These are phyloP conservation scores for Hyaloscypha bicolor DNA, from an alignment of 495 filamentous ascomycete genomes.

Conservation along the genomic window DNA sequence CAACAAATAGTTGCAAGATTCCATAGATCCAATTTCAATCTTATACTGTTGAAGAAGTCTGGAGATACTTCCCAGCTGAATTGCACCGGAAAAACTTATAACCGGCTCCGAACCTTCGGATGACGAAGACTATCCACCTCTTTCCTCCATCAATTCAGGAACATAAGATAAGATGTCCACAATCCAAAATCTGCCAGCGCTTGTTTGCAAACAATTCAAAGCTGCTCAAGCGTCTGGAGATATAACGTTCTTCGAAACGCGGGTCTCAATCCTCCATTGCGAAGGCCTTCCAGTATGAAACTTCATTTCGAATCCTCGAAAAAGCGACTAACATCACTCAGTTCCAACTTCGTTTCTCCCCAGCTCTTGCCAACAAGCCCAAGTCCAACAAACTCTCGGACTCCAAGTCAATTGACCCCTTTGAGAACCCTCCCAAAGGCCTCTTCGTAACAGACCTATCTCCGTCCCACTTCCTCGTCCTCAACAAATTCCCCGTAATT, in stretches of 20 bases:
- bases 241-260: conserved; percentile 30
- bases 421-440: conserved; percentile 63
- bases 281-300: conserved; percentile 26
- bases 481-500: conserved; percentile 85
- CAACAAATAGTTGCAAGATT: too few species aligned
- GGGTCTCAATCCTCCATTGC: conserved; percentile 26
- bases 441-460: conserved; percentile 64
- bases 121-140: not conserved
- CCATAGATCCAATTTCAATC: too few species aligned
- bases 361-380: conserved; percentile 74
- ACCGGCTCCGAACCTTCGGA: not conserved
- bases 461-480: conserved; percentile 62
- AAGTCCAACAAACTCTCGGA: conserved; percentile 44
- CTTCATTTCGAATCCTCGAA: not conserved
- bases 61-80: too few species aligned
- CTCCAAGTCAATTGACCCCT: conserved; percentile 62
- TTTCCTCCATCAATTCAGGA: not conserved
- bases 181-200: conserved; percentile 23
- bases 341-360: conserved; percentile 82
- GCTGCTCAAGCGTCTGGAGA: conserved; percentile 29
- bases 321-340: conserved; percentile 30
- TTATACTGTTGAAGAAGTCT: too few species aligned
- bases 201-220: conserved; percentile 29
- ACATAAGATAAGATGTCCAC: conserved; percentile 8
- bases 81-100: too few species aligned